Percentiles rank a stretch among this genome's conserved stretches.
These are phyloP conservation scores for Fraxinus velutina DNA, from an alignment of 305 asterid species.

Conservation along the genomic window DNA sequence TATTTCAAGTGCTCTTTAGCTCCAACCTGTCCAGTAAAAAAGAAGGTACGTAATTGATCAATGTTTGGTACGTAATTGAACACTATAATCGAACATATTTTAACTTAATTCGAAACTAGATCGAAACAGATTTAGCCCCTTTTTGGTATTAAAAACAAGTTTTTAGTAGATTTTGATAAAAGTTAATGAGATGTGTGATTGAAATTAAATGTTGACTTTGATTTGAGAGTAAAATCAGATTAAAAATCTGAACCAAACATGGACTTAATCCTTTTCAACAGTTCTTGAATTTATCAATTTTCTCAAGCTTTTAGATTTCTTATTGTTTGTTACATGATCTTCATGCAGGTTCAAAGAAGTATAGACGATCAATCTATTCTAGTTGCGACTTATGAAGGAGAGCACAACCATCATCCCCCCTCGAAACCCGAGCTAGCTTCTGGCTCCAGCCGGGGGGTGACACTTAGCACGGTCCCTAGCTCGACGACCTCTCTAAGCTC, in stretches of 20 bases:
- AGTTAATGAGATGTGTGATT: too few relatives aligned
- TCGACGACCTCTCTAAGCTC: background rate
- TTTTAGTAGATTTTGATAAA: too few relatives aligned
- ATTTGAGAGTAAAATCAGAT: too few relatives aligned
- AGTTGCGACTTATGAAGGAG: slow-evolving; percentile 93
- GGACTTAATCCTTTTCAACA: background rate
- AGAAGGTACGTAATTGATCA: slow-evolving; percentile 43
- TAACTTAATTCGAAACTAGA: background rate
- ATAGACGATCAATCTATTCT: slow-evolving; percentile 75
- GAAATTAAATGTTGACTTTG: too few relatives aligned
- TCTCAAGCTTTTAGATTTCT: background rate
- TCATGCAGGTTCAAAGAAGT: slow-evolving; percentile 80
- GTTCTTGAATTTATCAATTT: background rate
- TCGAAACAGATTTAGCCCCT: background rate
- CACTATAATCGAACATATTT: background rate
- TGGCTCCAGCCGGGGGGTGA: slow-evolving; percentile 32
- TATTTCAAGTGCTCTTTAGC: slow-evolving; percentile 77
- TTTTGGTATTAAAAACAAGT: too few relatives aligned
- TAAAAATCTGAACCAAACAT: too few relatives aligned
- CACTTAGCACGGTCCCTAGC: slow-evolving; percentile 39
- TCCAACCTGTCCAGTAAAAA: slow-evolving; percentile 66
- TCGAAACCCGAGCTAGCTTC: slow-evolving; percentile 48
- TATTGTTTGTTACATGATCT: background rate
- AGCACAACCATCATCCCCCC: slow-evolving; percentile 74
- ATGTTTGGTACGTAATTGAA: background rate